Evolutionary conservation across 2,329 filamentous ascomycete species (phyloP).

Genomic region (Botrytis hyacinthi): DNA sequence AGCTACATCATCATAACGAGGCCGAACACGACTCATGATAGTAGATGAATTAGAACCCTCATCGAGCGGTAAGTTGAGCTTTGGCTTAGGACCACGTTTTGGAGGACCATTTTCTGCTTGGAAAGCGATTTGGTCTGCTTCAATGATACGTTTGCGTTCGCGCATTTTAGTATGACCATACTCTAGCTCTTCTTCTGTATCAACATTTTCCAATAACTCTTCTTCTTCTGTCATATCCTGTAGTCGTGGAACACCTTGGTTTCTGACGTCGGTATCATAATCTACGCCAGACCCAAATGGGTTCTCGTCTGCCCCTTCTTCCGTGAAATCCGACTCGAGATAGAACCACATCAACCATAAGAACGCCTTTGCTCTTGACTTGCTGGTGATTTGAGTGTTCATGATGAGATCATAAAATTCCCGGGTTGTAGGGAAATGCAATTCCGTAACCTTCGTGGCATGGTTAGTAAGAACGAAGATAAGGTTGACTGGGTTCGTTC

Average conservation of each 20-base stretch:
- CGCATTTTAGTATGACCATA: constrained; percentile 73
- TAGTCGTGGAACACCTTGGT: constrained; percentile 68
- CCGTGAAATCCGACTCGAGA: constrained; percentile 89
- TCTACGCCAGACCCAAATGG: constrained; percentile 77
- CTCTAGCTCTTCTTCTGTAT: constrained; percentile 65
- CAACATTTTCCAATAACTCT: constrained; percentile 68
- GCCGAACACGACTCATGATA: constrained; percentile 60
- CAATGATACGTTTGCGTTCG: constrained; percentile 71
- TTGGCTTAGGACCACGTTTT: constrained; percentile 50
- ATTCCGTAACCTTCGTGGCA: constrained; percentile 85
- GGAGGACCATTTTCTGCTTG: constrained; percentile 47
- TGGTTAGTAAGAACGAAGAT: constrained; percentile 92
- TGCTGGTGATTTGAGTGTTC: constrained; percentile 78
- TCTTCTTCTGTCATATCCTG: constrained; percentile 64
- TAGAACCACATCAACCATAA: constrained; percentile 99
- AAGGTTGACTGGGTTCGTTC: constrained; percentile 95
- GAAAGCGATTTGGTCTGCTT: constrained; percentile 61
- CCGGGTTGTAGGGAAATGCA: constrained; percentile 79
- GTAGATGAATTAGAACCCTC: constrained; percentile 43
- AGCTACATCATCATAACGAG: constrained; percentile 51
- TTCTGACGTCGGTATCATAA: constrained; percentile 62
- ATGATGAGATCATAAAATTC: constrained; percentile 98
- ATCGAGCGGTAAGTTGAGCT: constrained; percentile 39
- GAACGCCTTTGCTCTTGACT: constrained; percentile 82
- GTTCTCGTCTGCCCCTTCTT: constrained; percentile 83